Evolutionary conservation across 179 eudicot genomes (phyloP).

Genomic region (Beta corolliflora): DNA sequence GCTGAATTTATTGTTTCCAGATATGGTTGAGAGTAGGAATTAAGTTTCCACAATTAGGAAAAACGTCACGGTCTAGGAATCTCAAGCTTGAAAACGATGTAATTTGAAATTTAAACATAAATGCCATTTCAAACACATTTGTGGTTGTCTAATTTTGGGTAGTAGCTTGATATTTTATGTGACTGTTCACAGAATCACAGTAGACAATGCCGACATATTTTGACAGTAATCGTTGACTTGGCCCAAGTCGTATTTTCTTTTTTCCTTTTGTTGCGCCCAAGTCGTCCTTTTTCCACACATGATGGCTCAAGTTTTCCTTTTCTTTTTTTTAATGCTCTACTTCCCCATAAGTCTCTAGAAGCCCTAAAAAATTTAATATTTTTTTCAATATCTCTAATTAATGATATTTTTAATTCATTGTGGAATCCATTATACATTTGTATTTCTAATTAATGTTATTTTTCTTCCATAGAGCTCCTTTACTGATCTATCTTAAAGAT

Average conservation of each 20-base stretch:
- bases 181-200: background rate
- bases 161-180: slow-evolving; percentile 11
- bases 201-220: slow-evolving; percentile 15
- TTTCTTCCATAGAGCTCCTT: too few relatives aligned
- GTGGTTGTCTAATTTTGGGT: background rate
- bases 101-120: background rate
- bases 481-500: too few relatives aligned
- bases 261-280: background rate
- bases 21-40: background rate
- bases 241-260: slow-evolving; percentile 4
- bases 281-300: background rate
- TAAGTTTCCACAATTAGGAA: background rate
- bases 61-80: background rate
- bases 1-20: background rate
- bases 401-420: too few relatives aligned
- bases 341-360: background rate
- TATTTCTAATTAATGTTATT: too few relatives aligned
- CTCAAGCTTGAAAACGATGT: background rate
- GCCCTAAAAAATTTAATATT: background rate
- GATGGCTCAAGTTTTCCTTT: background rate
- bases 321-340: background rate
- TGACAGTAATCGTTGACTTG: slow-evolving; percentile 16
- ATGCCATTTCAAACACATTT: background rate
- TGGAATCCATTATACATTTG: too few relatives aligned
- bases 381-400: too few relatives aligned